phyloP scores from a whole-genome alignment of 2,329 filamentous ascomycete species.

The Dactylellina cionopaga region DNA sequence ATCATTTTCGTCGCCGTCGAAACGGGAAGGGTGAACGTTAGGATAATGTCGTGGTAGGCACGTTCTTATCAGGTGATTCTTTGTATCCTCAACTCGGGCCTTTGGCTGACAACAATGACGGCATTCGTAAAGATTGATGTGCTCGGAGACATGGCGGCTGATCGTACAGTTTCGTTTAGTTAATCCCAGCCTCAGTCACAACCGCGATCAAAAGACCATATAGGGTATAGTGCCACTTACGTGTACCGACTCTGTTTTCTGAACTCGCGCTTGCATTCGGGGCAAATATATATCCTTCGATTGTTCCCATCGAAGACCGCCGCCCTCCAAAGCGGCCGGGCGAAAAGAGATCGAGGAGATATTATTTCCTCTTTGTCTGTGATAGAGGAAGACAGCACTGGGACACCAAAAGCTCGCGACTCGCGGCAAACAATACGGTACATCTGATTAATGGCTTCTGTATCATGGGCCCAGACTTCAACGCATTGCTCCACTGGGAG shows the following conservation, averaged over 20 bases:
- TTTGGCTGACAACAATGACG: slow-evolving; percentile 38
- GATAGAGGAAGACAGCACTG: slow-evolving; percentile 23
- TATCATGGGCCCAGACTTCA: slow-evolving; percentile 17
- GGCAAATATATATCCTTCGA: slow-evolving; percentile 42
- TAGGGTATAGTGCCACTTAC: slow-evolving; percentile 1
- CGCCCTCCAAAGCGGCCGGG: slow-evolving; percentile 17
- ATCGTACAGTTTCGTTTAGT: too few relatives aligned
- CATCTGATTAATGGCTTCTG: slow-evolving; percentile 20
- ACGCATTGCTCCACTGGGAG: slow-evolving; percentile 30
- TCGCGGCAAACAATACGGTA: slow-evolving; percentile 48
- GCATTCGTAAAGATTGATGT: slow-evolving; percentile 48
- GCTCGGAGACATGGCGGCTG: slow-evolving; percentile 45
- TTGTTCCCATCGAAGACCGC: slow-evolving; percentile 22
- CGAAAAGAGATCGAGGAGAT: slow-evolving; percentile 38
- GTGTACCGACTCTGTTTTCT: slow-evolving; percentile 47
- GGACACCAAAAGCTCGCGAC: slow-evolving; percentile 23
- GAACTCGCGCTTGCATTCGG: slow-evolving; percentile 38
- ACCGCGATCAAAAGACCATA: background rate
- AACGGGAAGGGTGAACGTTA: slow-evolving; percentile 31
- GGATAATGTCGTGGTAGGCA: slow-evolving; percentile 43
- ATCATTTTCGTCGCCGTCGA: slow-evolving; percentile 38
- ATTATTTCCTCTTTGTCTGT: slow-evolving; percentile 46
- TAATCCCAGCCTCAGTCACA: background rate
- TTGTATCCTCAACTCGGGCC: slow-evolving; percentile 42
- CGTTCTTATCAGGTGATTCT: slow-evolving; percentile 42